These are phyloP conservation scores for Entoloma clypeatum DNA, from an alignment of 1,284 basidiomycete species.

Conservation along the genomic window DNA sequence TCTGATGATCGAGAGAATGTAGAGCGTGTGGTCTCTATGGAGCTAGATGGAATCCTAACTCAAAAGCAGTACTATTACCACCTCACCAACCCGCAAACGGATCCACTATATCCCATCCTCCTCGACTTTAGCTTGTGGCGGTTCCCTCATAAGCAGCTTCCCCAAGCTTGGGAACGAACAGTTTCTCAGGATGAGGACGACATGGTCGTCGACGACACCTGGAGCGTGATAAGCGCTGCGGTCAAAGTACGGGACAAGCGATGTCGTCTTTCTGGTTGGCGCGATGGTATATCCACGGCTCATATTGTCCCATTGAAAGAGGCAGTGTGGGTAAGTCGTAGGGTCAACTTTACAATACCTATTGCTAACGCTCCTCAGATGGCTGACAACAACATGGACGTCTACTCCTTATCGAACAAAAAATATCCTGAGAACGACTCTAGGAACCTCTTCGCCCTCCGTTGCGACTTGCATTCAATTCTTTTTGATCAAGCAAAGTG, in stretches of 20 bases:
- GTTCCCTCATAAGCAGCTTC: background rate
- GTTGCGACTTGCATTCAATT: constrained; percentile 7
- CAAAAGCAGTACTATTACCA: too few species aligned
- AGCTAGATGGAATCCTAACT: constrained; percentile 2
- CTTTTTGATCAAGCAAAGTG: constrained; percentile 11
- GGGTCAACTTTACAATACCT: background rate
- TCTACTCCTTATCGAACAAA: constrained; percentile 10
- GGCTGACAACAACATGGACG: constrained; percentile 6
- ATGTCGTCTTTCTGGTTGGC: constrained; percentile 8
- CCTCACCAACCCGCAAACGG: constrained; percentile 1
- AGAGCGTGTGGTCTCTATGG: background rate
- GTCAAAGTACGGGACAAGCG: constrained; percentile 5
- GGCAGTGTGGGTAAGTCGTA: constrained; percentile 4
- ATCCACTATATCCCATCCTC: constrained; percentile 3
- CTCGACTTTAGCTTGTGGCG: background rate
- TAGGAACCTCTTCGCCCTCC: constrained; percentile 12
- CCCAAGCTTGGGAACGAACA: background rate
- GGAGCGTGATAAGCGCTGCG: constrained; percentile 4
- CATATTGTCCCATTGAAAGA: constrained; percentile 5
- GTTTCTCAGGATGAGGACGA: too few species aligned
- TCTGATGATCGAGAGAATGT: constrained; percentile 1
- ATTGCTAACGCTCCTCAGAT: constrained; percentile 5
- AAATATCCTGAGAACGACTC: constrained; percentile 7
- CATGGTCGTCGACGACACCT: background rate
- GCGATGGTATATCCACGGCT: constrained; percentile 6